Evolutionary conservation across 805 yeast species (phyloP), one percentile per base, ranked within the genome.

Genomic region (Maudiozyma bulderi): DNA sequence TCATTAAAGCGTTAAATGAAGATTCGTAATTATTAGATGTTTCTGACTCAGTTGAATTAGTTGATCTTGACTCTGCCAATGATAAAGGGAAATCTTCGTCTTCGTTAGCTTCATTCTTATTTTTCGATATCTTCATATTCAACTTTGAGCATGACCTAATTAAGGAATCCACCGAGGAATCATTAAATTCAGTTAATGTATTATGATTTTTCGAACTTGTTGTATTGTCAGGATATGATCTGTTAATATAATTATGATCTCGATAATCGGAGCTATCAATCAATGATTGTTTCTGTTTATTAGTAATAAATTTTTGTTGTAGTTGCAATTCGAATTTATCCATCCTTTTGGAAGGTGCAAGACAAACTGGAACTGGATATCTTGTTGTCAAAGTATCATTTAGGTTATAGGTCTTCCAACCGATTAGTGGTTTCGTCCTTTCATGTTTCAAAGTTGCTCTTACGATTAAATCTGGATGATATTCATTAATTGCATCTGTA

Each of bases 401-500:
- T 31, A 64, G 41, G 8, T 39, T 33, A 8, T 50, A 57, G 6
- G 64, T 57, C 37, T 53, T 46, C 38, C 55, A 54, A 15, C 47
- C 50, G 1, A 61, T 54, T 13, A 62, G 37, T 14, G 46, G 54
- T 14, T 58, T 65, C 14, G 56, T 54, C 39, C 59, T 56, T 43
- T 59, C 57, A 60, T 61, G 57, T 43, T 53, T 58, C 13, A 59
- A 48, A 1, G 66, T 56, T 2, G 58, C 53, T 8, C 55, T 47
- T 0, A 63, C 56, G 14, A 60, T 49, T 32, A 62, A 44, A 41
- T 65, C 61, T 10, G 69, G 69, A 5, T 53, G 49, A 45, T 65
- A 64, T n/a, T 58, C 54, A 47, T 64, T 62, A 8, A 61, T 55
- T 9, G 66, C 65, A 48, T 62, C 63, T 14, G 55, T 31, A 15